A percentile compares a stretch with the other conserved stretches of the same genome.
These are phyloP conservation scores for Gyromitra esculenta DNA, from an alignment of 2,329 filamentous ascomycete species.

Conservation along the genomic window DNA sequence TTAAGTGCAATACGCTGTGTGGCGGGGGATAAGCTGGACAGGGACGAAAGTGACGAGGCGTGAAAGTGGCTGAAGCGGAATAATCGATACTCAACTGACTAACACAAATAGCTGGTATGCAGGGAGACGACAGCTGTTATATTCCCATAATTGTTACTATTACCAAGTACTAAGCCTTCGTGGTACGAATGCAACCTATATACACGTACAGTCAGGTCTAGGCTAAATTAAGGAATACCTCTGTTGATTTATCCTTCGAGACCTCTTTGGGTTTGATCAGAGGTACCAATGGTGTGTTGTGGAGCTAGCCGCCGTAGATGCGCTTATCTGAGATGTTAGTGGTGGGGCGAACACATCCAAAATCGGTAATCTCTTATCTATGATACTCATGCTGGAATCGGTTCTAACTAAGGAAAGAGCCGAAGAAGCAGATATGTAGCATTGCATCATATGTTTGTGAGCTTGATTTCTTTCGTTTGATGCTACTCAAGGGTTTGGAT, in stretches of 20 bases:
- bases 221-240: no score
- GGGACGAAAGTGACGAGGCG: no score
- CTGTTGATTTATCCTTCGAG: not conserved
- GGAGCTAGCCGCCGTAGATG: not conserved
- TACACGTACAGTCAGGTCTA: no score
- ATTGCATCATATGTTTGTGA: slow-evolving; percentile 25
- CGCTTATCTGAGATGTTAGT: slow-evolving; percentile 9
- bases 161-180: no score
- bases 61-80: no score
- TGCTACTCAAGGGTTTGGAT: not conserved
- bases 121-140: no score
- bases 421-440: not conserved
- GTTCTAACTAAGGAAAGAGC: not conserved
- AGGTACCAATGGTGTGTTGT: not conserved
- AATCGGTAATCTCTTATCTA: slow-evolving; percentile 26
- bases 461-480: slow-evolving; percentile 11
- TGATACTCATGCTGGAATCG: slow-evolving; percentile 12
- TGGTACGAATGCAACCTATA: no score
- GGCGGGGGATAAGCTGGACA: no score
- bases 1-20: no score
- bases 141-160: no score
- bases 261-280: not conserved
- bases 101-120: no score
- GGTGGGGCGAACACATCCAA: slow-evolving; percentile 7
- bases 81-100: no score